These are phyloP conservation scores for Heteromeles arbutifolia DNA, from an alignment of 306 rosid species.

Conservation along the genomic window DNA sequence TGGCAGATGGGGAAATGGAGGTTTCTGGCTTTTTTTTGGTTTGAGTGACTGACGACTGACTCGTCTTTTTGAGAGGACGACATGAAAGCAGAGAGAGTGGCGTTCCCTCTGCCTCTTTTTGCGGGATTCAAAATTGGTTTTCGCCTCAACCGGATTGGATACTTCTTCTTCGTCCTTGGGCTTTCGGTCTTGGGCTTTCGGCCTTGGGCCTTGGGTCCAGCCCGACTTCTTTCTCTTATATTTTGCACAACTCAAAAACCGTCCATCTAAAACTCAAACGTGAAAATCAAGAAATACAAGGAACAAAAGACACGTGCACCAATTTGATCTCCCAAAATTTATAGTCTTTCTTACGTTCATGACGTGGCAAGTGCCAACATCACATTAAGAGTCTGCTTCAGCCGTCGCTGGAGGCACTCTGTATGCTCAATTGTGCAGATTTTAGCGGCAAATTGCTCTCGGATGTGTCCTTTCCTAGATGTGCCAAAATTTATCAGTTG, in stretches of 20 bases:
- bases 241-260: no score
- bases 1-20: neutral
- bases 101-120: slow-evolving; percentile 34
- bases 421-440: no score
- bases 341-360: neutral
- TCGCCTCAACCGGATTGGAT: neutral
- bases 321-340: no score
- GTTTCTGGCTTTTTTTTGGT: neutral
- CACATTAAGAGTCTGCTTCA: no score
- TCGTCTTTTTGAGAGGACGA: neutral
- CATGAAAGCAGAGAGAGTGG: slow-evolving; percentile 3
- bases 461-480: neutral
- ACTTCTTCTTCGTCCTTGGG: neutral
- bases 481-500: neutral
- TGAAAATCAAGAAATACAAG: neutral
- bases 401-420: no score
- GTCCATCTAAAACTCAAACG: no score
- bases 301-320: neutral
- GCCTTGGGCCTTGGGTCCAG: neutral
- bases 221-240: neutral
- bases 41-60: neutral
- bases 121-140: slow-evolving; percentile 7
- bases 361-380: no score
- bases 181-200: neutral
- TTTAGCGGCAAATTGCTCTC: no score